Base-by-base conservation (phyloP, 208 protist genomes). In the Trypanosoma lewisi region DNA sequence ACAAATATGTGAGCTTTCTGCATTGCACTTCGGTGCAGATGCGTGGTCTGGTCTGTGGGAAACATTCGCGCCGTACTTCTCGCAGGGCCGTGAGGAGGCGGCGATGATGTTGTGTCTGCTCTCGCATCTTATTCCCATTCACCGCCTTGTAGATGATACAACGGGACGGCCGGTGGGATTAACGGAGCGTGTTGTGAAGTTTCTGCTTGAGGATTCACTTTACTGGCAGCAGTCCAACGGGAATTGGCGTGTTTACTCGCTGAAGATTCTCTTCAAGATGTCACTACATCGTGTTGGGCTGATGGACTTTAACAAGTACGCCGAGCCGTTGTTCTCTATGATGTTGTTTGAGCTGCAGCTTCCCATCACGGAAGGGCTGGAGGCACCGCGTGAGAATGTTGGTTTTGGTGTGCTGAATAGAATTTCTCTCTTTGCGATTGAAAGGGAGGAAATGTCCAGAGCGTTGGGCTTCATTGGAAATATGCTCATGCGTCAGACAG, bases 241-340 rank as follows among this genome's bases (percentile, higher is more conserved):
- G 21, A 63, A 73, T 42, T 87, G 80, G 84, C n/a, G 56, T 21
- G 37, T 25, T 19, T 63, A 63, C 8, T 76, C 70, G 2, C 55
- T 82, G 1, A 59, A 70, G 19, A 63, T 87, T 56, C 31, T 79
- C 14, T 63, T 73, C 30, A 60, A 64, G 7, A 74, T 93, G 31
- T 49, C 51, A 36, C 41, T 52, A 31, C 39, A 70, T 19, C 77
- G 83, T 64, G 67, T 82, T 12, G 81, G 83, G 9, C 33, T 80
- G 31, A 23, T 75, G 25, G 70, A 80, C 44, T 65, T 89, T 44
- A 74, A 84, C 58, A 73, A 47, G 11, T 87, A 83, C 56, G 84
- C 88, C 9, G 88, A 91, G 66, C 77, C 84, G 11, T 61, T 90
- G 37, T 94, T 91, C 70, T 83, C 80, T 0, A 44, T 67, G 36